Conservation (phyloP, 2,329 filamentous ascomycete species). For the Didymella pomorum region DNA sequence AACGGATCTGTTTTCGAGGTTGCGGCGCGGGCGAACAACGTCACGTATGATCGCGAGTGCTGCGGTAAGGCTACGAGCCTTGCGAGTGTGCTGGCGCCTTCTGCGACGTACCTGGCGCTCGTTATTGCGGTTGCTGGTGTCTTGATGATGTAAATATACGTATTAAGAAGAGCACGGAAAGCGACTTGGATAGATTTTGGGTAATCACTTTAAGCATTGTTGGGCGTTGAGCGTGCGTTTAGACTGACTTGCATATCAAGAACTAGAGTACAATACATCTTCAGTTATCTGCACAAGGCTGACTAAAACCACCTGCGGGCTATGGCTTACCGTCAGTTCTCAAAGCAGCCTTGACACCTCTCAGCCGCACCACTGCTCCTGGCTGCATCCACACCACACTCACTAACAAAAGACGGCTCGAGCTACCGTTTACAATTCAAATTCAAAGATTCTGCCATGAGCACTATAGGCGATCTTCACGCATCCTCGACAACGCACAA, state of each 20-base stretch:
- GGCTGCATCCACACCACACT: too few relatives aligned
- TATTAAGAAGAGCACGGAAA: too few relatives aligned
- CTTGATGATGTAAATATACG: conserved; percentile 26
- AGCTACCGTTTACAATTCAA: too few relatives aligned
- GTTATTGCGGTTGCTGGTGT: conserved; percentile 28
- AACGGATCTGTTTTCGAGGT: conserved; percentile 53
- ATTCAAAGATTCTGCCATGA: too few relatives aligned
- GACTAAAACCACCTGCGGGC: too few relatives aligned
- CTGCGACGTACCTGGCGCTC: conserved; percentile 29
- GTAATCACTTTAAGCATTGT: conserved; percentile 1
- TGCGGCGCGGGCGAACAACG: conserved; percentile 68
- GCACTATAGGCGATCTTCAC: too few relatives aligned
- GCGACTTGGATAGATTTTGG: background rate
- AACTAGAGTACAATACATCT: background rate
- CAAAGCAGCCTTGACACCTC: too few relatives aligned
- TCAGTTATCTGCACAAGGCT: too few relatives aligned
- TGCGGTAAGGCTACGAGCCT: conserved; percentile 57
- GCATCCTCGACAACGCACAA: too few relatives aligned
- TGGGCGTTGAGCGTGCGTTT: conserved; percentile 6
- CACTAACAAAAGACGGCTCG: too few relatives aligned
- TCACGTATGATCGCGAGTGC: conserved; percentile 69
- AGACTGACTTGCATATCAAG: background rate
- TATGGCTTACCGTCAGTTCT: too few relatives aligned
- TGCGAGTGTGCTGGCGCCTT: conserved; percentile 21
- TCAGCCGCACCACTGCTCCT: too few relatives aligned